Conservation (phyloP, 192 early-diverging fungal genomes). For the Backusella psychrophila region DNA sequence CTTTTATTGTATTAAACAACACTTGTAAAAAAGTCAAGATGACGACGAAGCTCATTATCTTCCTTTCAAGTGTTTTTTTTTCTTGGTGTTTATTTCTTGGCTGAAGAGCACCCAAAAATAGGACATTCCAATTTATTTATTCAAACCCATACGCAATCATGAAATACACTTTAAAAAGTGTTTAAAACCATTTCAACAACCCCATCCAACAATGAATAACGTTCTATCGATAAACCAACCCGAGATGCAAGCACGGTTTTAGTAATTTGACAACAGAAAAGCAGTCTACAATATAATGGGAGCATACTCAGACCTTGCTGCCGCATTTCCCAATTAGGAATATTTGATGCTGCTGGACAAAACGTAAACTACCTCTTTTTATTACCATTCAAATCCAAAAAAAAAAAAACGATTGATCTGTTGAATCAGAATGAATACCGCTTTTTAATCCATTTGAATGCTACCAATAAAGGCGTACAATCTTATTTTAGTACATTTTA, state of each 20-base stretch:
- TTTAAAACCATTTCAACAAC: too few species aligned
- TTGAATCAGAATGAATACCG: too few species aligned
- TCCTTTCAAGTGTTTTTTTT: neutral
- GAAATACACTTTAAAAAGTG: neutral
- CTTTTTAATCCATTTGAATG: too few species aligned
- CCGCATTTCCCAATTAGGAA: neutral
- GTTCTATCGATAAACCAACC: neutral
- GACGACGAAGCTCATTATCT: neutral
- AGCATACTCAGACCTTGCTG: neutral
- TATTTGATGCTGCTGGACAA: neutral
- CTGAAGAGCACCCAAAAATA: neutral
- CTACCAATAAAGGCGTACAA: too few species aligned
- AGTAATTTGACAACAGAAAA: neutral
- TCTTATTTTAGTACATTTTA: too few species aligned
- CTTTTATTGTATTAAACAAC: neutral
- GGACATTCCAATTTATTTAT: neutral
- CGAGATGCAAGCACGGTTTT: neutral
- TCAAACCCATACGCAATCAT: neutral
- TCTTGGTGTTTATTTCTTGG: neutral
- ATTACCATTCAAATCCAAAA: too few species aligned
- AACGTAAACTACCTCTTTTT: too few species aligned
- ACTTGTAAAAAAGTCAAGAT: neutral
- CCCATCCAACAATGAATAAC: too few species aligned
- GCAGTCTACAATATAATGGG: neutral
- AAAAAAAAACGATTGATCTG: too few species aligned